phyloP scores from a whole-genome alignment of 2,329 filamentous ascomycete genomes.

The Falciphora oryzae region DNA sequence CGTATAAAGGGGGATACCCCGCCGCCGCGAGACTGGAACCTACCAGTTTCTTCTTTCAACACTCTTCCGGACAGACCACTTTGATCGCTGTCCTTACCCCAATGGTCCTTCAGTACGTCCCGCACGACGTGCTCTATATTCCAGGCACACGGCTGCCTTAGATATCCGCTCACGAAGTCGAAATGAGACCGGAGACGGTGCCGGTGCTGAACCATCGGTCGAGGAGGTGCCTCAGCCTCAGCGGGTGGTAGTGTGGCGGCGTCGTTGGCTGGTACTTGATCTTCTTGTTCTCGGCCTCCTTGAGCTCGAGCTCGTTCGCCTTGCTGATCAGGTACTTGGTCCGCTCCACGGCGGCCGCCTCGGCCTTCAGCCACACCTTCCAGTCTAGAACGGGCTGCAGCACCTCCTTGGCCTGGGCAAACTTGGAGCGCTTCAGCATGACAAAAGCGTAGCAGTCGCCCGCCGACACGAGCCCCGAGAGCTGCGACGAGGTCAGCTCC shows the following conservation, averaged over 20 bases:
- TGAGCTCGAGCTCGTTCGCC: conserved; percentile 6
- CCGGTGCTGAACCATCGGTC: conserved; percentile 9
- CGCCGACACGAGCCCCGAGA: conserved; percentile 5
- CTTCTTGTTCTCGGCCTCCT: conserved; percentile 7
- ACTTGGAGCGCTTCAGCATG: conserved; percentile 11
- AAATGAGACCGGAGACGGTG: conserved; percentile 7
- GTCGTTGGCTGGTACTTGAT: conserved; percentile 9
- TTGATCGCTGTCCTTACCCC: background rate
- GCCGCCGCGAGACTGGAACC: background rate
- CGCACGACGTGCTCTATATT: too few species aligned
- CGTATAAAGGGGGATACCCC: background rate
- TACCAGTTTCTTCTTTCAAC: background rate
- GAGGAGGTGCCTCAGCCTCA: conserved; percentile 9
- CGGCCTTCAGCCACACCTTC: conserved; percentile 9
- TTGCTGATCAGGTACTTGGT: conserved; percentile 8
- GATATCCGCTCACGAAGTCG: background rate
- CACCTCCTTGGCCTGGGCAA: conserved; percentile 6
- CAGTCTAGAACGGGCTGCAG: conserved; percentile 7
- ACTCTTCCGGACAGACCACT: too few species aligned
- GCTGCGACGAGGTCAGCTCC: conserved; percentile 4
- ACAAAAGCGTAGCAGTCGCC: conserved; percentile 10
- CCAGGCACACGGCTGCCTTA: background rate
- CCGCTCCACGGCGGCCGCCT: conserved; percentile 1
- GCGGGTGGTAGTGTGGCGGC: conserved; percentile 2
- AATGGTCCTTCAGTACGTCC: background rate